Conservation (phyloP, 108 stramenopile genomes). For the Licmophora abbreviata region DNA sequence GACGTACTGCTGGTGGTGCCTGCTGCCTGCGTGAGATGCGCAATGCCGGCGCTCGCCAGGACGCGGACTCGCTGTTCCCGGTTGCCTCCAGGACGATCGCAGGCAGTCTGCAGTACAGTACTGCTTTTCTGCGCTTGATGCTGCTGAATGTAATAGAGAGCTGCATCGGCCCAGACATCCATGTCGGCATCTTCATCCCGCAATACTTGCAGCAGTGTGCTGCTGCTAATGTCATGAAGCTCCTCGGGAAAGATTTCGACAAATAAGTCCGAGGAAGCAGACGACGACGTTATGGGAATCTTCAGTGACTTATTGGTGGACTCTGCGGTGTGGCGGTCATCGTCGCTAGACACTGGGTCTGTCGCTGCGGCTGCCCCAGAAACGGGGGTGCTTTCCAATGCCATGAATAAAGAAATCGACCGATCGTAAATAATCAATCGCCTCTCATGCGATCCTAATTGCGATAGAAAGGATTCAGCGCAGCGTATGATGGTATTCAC, state of each 20-base stretch:
- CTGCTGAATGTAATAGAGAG: constrained; percentile 55
- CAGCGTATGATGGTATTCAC: too few relatives aligned
- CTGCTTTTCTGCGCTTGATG: constrained; percentile 42
- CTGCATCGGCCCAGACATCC: constrained; percentile 55
- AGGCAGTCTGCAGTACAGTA: constrained; percentile 56
- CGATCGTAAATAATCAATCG: too few relatives aligned
- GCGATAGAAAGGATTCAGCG: too few relatives aligned
- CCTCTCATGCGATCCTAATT: too few relatives aligned
- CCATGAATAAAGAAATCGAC: too few relatives aligned
- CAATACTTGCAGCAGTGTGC: constrained; percentile 43
- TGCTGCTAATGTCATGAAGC: constrained; percentile 44
- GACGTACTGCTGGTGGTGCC: constrained; percentile 8
- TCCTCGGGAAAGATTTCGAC: constrained; percentile 86
- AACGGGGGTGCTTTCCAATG: too few relatives aligned
- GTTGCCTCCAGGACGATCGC: constrained; percentile 31
- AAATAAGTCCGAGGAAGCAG: constrained; percentile 26
- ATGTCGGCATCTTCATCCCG: constrained; percentile 56
- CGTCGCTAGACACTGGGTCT: too few relatives aligned
- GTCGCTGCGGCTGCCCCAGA: too few relatives aligned
- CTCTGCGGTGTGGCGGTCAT: neutral
- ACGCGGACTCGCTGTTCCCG: constrained; percentile 30
- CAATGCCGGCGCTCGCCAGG: constrained; percentile 70
- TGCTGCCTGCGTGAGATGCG: constrained; percentile 42
- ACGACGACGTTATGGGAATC: constrained; percentile 59
- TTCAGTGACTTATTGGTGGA: constrained; percentile 28